phyloP scores from a whole-genome alignment of 2,329 filamentous ascomycete species.

The Trichoderma koningiopsis region DNA sequence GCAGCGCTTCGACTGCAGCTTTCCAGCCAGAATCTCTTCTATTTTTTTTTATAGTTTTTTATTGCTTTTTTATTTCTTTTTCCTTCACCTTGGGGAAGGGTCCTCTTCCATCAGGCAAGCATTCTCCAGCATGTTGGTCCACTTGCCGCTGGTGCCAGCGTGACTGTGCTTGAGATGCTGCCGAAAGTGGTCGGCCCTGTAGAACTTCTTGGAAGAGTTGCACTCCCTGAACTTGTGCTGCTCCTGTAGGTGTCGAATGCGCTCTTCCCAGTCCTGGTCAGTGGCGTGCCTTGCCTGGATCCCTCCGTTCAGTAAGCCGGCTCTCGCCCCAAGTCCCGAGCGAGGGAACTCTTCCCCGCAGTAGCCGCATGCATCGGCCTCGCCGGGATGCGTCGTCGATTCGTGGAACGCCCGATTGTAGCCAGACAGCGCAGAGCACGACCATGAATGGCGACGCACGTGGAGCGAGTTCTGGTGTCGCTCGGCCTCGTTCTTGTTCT shows the following conservation, averaged over 20 bases:
- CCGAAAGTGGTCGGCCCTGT: constrained; percentile 93
- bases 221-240: constrained; percentile 97
- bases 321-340: constrained; percentile 46
- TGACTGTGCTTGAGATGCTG: constrained; percentile 98
- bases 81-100: constrained; percentile 38
- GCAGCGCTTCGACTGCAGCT: neutral
- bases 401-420: constrained; percentile 86
- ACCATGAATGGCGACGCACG: constrained; percentile 92
- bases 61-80: neutral
- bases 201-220: constrained; percentile 98
- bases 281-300: constrained; percentile 56
- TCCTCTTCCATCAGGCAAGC: constrained; percentile 94
- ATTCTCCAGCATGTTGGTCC: constrained; percentile 97
- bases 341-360: constrained; percentile 86
- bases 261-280: constrained; percentile 83
- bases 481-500: constrained; percentile 98
- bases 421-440: constrained; percentile 80
- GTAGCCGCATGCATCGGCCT: constrained; percentile 85
- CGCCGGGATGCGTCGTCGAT: constrained; percentile 66
- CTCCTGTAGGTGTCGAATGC: constrained; percentile 83
- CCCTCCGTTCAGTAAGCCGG: constrained; percentile 39
- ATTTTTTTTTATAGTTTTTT: neutral
- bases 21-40: neutral
- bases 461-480: constrained; percentile 95
- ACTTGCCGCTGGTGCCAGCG: constrained; percentile 93